phyloP scores from a whole-genome alignment of 495 filamentous ascomycete genomes.

The Astrothelium subdiscretum region DNA sequence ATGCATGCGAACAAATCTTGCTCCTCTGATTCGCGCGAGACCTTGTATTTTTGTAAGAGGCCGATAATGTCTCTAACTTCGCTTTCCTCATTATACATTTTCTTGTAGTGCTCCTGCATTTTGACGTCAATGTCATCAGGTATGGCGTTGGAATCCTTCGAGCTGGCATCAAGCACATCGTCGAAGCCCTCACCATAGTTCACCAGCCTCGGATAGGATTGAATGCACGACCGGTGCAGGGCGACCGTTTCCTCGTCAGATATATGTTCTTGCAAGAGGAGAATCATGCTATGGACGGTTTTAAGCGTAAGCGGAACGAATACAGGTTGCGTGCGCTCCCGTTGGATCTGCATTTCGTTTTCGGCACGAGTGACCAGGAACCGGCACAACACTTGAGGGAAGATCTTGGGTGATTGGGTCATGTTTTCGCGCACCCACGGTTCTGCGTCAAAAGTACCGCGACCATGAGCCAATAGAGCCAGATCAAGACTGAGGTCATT shows the following conservation, averaged over 20 bases:
- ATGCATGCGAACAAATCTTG: constrained; percentile 96
- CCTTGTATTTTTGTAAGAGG: constrained; percentile 71
- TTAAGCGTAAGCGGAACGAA: constrained; percentile 69
- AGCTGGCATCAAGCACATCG: constrained; percentile 62
- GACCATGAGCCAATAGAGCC: constrained; percentile 75
- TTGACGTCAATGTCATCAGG: constrained; percentile 66
- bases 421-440: constrained; percentile 62
- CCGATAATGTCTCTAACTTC: constrained; percentile 72
- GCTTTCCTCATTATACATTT: constrained; percentile 84
- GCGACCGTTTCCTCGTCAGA: constrained; percentile 43
- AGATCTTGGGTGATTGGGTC: constrained; percentile 43
- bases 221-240: constrained; percentile 77
- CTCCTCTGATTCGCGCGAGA: constrained; percentile 66
- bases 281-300: constrained; percentile 71
- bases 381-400: constrained; percentile 52
- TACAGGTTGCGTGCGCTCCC: constrained; percentile 46
- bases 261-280: constrained; percentile 54
- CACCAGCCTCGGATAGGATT: constrained; percentile 87
- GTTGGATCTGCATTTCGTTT: constrained; percentile 60
- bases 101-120: constrained; percentile 95
- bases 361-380: constrained; percentile 76
- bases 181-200: constrained; percentile 90
- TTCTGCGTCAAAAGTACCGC: constrained; percentile 64
- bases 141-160: constrained; percentile 44
- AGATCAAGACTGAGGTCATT: constrained; percentile 83